Base-by-base conservation (phyloP, 164 flowering plant species). In the Hamamelis virginiana region DNA sequence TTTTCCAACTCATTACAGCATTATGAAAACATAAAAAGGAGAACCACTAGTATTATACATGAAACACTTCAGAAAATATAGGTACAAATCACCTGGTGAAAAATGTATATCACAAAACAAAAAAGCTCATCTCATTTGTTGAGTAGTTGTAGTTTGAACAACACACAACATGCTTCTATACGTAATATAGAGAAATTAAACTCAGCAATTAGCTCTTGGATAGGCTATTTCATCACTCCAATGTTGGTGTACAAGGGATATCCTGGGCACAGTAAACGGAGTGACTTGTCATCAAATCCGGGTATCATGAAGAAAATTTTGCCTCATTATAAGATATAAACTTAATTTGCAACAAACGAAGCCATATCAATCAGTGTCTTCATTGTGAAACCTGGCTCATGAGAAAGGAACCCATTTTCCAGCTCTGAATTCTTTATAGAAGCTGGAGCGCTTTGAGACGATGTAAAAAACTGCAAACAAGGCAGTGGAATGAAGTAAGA, bases 361-460 rank as follows among this genome's bases (percentile, higher is more conserved):
- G 51, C 27, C 51, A 46, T 41, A 33, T 68, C 6, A 3, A 67
- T 45, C 62, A 16, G 10, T 12, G 19, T 62, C 53, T 38, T 28
- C 59, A 48, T 52, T 22, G 38, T 57, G 58, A 64, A 28, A 50
- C 41, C 48, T 23, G 21, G 21, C 5, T 83, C 68, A 85, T 23
- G 80, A 66, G 48, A 91, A 89, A 56, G 71, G 81, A 64, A 75
- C 43, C 97, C 97, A 92, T 47, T 83, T 86, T 50, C 99, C 97
- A 27, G 88, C 78, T 82, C 48, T 89, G 84, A 95, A 95, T 62
- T 84, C 82, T 52, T 80, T 74, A 53, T 92, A 92, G 81, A 95
- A 92, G 74, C 78, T 72, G n/a, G 97, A 84, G 21, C 72, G 65
- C 66, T 72, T 89, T 13, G 98, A 95, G 66, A 95, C 94, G 41